Conservation (phyloP, 1,284 basidiomycete genomes). For the Sporisorium graminicola region DNA sequence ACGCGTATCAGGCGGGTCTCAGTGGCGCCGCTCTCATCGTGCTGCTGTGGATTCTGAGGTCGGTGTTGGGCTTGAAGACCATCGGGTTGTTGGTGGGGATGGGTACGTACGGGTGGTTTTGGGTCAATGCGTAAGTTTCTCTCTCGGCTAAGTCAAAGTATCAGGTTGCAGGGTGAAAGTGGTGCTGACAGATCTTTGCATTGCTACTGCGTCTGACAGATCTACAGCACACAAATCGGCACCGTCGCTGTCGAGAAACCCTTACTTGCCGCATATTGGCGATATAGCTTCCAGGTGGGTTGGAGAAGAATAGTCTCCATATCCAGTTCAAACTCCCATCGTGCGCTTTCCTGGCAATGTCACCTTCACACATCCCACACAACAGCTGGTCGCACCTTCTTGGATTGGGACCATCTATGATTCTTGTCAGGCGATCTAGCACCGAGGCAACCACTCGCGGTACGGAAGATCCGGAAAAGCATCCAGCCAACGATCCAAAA, state of each 20-base stretch:
- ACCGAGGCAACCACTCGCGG: slow-evolving; percentile 37
- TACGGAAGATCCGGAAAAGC: slow-evolving; percentile 42
- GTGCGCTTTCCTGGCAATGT: neutral
- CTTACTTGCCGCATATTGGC: slow-evolving; percentile 52
- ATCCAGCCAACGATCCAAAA: slow-evolving; percentile 59
- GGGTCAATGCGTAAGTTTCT: slow-evolving; percentile 62
- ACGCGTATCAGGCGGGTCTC: slow-evolving; percentile 62
- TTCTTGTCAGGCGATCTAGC: neutral
- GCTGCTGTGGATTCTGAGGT: slow-evolving; percentile 53
- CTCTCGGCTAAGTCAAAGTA: no score
- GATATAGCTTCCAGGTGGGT: slow-evolving; percentile 58
- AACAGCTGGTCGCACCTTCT: neutral
- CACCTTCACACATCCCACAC: neutral
- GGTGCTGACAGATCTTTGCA: neutral
- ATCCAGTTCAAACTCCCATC: neutral
- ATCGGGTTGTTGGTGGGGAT: slow-evolving; percentile 60
- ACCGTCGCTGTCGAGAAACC: slow-evolving; percentile 49
- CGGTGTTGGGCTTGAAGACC: slow-evolving; percentile 56
- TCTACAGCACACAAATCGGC: slow-evolving; percentile 54
- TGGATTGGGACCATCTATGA: neutral
- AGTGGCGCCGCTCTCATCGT: slow-evolving; percentile 50
- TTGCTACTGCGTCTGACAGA: slow-evolving; percentile 11
- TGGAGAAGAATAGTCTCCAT: slow-evolving; percentile 37
- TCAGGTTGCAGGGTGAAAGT: no score
- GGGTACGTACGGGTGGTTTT: slow-evolving; percentile 61